phyloP scores from a whole-genome alignment of 352 stramenopile genomes.

The Phytophthora sojae region DNA sequence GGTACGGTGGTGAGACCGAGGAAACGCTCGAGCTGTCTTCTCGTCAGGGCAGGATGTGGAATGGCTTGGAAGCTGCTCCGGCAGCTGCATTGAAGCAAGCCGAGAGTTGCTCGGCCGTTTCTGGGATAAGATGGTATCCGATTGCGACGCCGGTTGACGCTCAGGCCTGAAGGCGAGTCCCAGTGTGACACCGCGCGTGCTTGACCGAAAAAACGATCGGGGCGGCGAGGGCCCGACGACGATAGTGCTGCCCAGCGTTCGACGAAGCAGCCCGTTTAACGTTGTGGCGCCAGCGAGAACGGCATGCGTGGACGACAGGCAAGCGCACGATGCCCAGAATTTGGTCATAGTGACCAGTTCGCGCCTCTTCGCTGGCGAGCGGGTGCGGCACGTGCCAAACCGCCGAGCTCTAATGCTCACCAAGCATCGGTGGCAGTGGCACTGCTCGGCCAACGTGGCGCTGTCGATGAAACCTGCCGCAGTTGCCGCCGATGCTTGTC shows the following conservation, averaged over 20 bases:
- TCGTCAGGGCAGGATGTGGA: conserved; percentile 9
- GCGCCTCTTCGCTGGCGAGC: conserved; percentile 8
- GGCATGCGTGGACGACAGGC: conserved; percentile 21
- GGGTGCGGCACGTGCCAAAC: conserved; percentile 20
- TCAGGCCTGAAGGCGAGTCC: neutral
- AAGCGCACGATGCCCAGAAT: conserved; percentile 12
- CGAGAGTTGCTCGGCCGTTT: conserved; percentile 18
- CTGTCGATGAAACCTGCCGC: neutral
- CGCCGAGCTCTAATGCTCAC: conserved; percentile 15
- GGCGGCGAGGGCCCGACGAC: neutral
- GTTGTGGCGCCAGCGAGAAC: conserved; percentile 12
- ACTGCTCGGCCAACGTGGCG: neutral
- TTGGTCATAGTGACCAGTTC: neutral
- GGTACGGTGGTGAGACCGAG: conserved; percentile 18
- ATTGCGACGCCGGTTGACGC: conserved; percentile 4
- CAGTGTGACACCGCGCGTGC: conserved; percentile 1
- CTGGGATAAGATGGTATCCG: conserved; percentile 25
- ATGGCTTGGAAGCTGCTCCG: neutral
- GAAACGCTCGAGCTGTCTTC: conserved; percentile 32
- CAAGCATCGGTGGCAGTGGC: neutral
- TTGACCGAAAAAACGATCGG: conserved; percentile 23
- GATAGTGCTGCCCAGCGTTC: neutral
- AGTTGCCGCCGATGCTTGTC: conserved; percentile 3
- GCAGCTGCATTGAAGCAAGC: neutral
- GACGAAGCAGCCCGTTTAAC: conserved; percentile 5